A percentile compares a stretch with the other conserved stretches of the same genome.
These are phyloP conservation scores for Syzygium aromaticum DNA, from an alignment of 345 rosid species.

Conservation along the genomic window DNA sequence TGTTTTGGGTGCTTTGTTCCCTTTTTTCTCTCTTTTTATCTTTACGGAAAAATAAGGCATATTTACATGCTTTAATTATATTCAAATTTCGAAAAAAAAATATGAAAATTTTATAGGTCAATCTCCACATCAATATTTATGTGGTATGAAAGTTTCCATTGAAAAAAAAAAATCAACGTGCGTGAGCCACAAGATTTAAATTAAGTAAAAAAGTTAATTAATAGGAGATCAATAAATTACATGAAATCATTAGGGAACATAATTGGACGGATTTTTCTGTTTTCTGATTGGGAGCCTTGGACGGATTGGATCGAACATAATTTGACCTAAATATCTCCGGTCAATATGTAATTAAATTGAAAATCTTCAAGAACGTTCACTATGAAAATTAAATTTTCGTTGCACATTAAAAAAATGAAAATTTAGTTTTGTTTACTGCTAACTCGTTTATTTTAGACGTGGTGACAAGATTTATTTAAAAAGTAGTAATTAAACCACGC, in stretches of 20 bases:
- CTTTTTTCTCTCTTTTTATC: neutral
- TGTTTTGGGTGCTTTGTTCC: neutral
- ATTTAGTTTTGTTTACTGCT: neutral
- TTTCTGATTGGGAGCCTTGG: neutral
- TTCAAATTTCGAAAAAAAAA: neutral
- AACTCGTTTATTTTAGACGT: neutral
- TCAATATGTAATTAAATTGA: neutral
- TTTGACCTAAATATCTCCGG: neutral
- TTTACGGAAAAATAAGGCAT: neutral
- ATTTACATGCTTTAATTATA: neutral
- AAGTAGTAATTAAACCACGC: neutral
- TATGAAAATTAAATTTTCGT: neutral
- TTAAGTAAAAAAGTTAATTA: neutral
- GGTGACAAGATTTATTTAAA: neutral
- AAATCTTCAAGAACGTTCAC: no score
- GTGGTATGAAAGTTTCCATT: neutral
- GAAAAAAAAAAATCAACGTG: neutral
- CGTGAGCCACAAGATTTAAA: neutral
- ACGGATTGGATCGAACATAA: neutral
- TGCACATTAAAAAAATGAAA: neutral
- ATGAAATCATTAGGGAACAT: no score
- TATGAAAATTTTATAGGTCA: neutral
- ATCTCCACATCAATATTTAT: neutral
- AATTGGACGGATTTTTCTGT: neutral
- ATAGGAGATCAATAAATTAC: neutral